Percentiles rank a stretch among this genome's conserved stretches.
These are phyloP conservation scores for Ophiocordyceps camponoti-leonardi DNA, from an alignment of 2,329 filamentous ascomycete genomes.

Conservation along the genomic window DNA sequence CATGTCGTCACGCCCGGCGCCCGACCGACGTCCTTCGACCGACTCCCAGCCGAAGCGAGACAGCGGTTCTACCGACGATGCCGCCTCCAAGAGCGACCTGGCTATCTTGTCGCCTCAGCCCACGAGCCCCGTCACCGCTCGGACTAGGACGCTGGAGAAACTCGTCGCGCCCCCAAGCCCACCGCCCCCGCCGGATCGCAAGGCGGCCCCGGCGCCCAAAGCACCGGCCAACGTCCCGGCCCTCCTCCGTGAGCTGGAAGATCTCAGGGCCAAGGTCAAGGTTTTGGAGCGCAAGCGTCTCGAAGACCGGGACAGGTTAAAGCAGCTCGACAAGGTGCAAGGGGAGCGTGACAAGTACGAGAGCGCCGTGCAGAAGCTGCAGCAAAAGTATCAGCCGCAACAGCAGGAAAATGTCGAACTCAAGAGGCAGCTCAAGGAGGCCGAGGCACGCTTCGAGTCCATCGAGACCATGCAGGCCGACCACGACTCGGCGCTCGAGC, in stretches of 20 bases:
- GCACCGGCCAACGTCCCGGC: slow-evolving; percentile 29
- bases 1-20: slow-evolving; percentile 17
- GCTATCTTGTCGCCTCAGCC: slow-evolving; percentile 31
- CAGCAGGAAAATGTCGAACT: slow-evolving; percentile 65
- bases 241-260: slow-evolving; percentile 56
- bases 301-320: slow-evolving; percentile 75
- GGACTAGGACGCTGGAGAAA: slow-evolving; percentile 33
- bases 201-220: slow-evolving; percentile 11
- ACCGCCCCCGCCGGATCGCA: slow-evolving; percentile 14
- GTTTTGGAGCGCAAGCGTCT: slow-evolving; percentile 73
- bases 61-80: slow-evolving; percentile 16
- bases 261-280: slow-evolving; percentile 73
- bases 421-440: slow-evolving; percentile 61
- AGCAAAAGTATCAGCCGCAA: slow-evolving; percentile 73
- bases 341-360: slow-evolving; percentile 66
- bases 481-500: slow-evolving; percentile 69
- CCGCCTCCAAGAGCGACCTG: slow-evolving; percentile 27
- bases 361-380: slow-evolving; percentile 74
- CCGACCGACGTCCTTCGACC: slow-evolving; percentile 25
- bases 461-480: slow-evolving; percentile 65
- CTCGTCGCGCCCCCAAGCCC: slow-evolving; percentile 19
- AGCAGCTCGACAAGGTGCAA: slow-evolving; percentile 59
- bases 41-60: slow-evolving; percentile 28
- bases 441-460: slow-evolving; percentile 46
- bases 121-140: slow-evolving; percentile 30